Evolutionary conservation across 768 basidiomycete genomes (phyloP), one percentile per base, ranked within the genome.

Genomic region (Serendipita sp.): DNA sequence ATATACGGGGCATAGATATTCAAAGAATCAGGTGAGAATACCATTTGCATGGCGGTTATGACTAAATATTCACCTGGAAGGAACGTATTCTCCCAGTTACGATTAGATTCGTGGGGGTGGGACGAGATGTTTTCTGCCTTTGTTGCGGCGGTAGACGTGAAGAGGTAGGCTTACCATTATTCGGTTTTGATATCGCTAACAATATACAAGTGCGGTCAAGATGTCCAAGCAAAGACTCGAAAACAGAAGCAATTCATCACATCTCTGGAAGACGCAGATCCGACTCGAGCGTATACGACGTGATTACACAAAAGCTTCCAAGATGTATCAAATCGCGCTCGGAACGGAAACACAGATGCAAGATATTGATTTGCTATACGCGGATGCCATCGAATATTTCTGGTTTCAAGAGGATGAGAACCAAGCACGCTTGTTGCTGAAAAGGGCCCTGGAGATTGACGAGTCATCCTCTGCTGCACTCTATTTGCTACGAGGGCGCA

Each of bases 331-430:
- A 67, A 74, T 78, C 45, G 74, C 80, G 3, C 75, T 81, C 1
- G 74, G 76, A 2, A 73, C 75, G 29, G 62, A 72, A 15, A 69
- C 72, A 3, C 72, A 71, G 10, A 72, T 74, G 36, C 69, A 70
- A 3, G 79, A 75, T 36, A 69, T 73, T 15, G 75, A 78, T 23
- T 72, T 71, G 64, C 70, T 91, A 66, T 91, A 86, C 86, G 89
- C 84, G 83, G 81, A 85, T 68, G 91, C 88, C 87, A 86, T 84
- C 1, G 85, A 91, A 68, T 80, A 88, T 79, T 88, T 90, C 72
- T 92, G 89, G 89, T 71, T 88, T 10, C 71, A 75, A 13, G 79
- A 82, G 0, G 68, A 78, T 36, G 70, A 75, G 18, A 78, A 81
- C 36, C 75, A 78, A 37, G 79, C 84, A 13, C 70, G 82, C 43